A percentile compares a stretch with the other conserved stretches of the same genome.
Evolutionary conservation across 169 alveolate genomes (phyloP).

Genomic region (Babesia ovata): DNA sequence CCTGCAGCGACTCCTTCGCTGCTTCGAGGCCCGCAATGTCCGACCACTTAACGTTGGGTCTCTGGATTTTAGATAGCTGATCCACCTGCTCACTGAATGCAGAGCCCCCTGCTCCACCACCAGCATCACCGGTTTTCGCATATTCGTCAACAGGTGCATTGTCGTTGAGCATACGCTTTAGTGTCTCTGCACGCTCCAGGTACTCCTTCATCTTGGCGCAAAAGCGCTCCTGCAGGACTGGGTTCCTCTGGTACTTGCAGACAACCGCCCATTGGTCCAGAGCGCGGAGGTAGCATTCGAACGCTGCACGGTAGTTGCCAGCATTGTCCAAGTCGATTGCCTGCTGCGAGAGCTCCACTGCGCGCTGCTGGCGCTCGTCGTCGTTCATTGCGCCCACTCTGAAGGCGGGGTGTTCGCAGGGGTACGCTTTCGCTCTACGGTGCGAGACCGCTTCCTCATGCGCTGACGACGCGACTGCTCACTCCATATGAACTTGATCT

Average conservation of each 20-base stretch:
- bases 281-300: slow-evolving; percentile 57
- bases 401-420: not conserved
- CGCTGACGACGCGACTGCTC: slow-evolving; percentile 59
- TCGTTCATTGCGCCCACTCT: slow-evolving; percentile 33
- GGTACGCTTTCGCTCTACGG: not conserved
- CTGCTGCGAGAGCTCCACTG: slow-evolving; percentile 54
- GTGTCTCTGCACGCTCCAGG: slow-evolving; percentile 72
- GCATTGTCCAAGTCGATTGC: slow-evolving; percentile 55
- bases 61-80: slow-evolving; percentile 50
- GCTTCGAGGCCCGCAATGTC: slow-evolving; percentile 93
- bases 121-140: not conserved
- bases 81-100: slow-evolving; percentile 42
- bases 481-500: slow-evolving; percentile 70
- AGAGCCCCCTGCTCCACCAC: slow-evolving; percentile 29
- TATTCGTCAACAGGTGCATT: not conserved
- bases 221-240: slow-evolving; percentile 70
- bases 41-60: slow-evolving; percentile 91
- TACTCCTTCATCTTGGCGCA: slow-evolving; percentile 74
- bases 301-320: slow-evolving; percentile 34
- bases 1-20: slow-evolving; percentile 92
- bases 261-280: slow-evolving; percentile 62
- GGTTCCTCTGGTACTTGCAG: slow-evolving; percentile 71
- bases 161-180: slow-evolving; percentile 65
- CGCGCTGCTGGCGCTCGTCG: slow-evolving; percentile 58
- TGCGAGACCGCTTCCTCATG: slow-evolving; percentile 15